phyloP scores from a whole-genome alignment of 2,329 filamentous ascomycete species.

The Diaporthe sp. region DNA sequence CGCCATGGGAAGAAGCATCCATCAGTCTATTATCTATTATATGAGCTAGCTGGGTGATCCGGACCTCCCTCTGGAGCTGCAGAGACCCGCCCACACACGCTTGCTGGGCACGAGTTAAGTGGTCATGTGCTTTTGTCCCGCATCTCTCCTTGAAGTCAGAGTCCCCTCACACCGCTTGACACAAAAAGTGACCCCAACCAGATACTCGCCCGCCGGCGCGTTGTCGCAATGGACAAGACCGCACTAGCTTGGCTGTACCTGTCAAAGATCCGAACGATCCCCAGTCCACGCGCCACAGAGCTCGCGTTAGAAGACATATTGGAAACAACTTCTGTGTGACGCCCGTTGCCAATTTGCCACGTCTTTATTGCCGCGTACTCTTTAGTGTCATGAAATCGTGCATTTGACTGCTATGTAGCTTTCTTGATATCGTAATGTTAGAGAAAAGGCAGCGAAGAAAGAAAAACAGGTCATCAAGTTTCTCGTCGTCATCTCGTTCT shows the following conservation, averaged over 20 bases:
- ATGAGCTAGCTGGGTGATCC: too few relatives aligned
- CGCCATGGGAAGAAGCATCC: too few relatives aligned
- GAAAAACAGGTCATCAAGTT: slow-evolving; percentile 10
- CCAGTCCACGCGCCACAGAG: not conserved
- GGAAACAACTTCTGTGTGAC: not conserved
- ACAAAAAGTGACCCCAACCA: not conserved
- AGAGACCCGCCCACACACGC: not conserved
- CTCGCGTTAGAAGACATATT: not conserved
- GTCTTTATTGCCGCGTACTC: not conserved
- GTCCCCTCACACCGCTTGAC: not conserved
- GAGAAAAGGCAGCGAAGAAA: not conserved
- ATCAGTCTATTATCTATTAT: too few relatives aligned
- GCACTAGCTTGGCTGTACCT: slow-evolving; percentile 1
- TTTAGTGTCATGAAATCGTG: not conserved
- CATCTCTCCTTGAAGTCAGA: not conserved
- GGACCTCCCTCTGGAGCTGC: not conserved
- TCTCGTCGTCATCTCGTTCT: slow-evolving; percentile 26
- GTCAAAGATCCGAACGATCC: not conserved
- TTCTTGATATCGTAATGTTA: slow-evolving; percentile 19
- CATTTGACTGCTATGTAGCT: slow-evolving; percentile 21
- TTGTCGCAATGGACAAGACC: not conserved
- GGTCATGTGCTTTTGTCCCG: not conserved
- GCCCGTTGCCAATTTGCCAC: not conserved
- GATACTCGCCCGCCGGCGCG: not conserved
- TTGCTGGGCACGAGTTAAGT: not conserved